Conservation (phyloP, 1,139 yeast species). For the Kodamaea sp. region DNA sequence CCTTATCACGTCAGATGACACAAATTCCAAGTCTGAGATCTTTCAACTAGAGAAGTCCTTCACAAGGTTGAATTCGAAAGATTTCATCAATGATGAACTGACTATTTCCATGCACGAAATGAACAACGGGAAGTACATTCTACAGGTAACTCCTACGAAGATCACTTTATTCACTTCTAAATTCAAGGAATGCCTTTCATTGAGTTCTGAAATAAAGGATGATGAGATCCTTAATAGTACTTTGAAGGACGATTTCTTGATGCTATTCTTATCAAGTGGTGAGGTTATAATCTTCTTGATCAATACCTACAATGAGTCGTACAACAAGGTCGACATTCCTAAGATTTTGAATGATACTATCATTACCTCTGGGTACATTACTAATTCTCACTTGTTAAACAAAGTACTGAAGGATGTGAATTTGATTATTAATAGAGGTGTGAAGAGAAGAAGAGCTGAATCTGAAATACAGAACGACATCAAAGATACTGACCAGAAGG, state of each 20-base stretch:
- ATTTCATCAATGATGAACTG: conserved; percentile 61
- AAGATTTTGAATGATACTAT: conserved; percentile 58
- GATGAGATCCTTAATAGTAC: conserved; percentile 56
- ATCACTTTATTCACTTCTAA: conserved; percentile 65
- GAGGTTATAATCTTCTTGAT: conserved; percentile 51
- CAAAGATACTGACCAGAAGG: conserved; percentile 18
- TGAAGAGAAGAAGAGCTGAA: conserved; percentile 30
- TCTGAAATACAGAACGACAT: no score
- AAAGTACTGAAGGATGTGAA: conserved; percentile 45
- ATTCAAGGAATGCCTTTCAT: conserved; percentile 46
- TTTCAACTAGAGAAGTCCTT: conserved; percentile 71
- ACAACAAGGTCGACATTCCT: conserved; percentile 46
- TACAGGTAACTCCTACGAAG: conserved; percentile 73
- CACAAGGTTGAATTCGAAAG: conserved; percentile 61
- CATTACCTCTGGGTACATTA: conserved; percentile 68
- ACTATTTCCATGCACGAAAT: conserved; percentile 71
- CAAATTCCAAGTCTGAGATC: conserved; percentile 65
- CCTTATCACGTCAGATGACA: conserved; percentile 72
- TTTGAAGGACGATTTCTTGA: conserved; percentile 50
- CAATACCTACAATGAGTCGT: conserved; percentile 42
- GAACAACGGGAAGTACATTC: conserved; percentile 58
- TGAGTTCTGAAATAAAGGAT: conserved; percentile 40
- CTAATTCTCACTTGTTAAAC: conserved; percentile 44
- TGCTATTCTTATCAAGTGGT: conserved; percentile 58
- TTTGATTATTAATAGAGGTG: conserved; percentile 28